Evolutionary conservation across 2,329 filamentous ascomycete genomes (phyloP).

Genomic region (Nannizziopsis arthrosporioides): DNA sequence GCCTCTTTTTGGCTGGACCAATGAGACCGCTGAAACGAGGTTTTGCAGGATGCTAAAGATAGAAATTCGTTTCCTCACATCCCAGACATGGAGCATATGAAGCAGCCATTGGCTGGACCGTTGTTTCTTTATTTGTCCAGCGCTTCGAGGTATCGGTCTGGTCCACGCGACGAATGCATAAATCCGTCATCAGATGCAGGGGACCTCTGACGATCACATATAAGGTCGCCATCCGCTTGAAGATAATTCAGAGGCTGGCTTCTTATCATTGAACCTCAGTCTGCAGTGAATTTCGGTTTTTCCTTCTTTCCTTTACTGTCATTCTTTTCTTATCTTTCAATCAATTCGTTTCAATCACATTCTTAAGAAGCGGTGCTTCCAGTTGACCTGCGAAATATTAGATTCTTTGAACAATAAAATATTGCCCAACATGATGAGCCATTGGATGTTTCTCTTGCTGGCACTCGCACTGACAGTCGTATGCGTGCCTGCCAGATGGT

Average conservation of each 20-base stretch:
- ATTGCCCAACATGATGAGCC: slow-evolving; percentile 16
- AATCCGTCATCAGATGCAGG: not conserved
- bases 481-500: slow-evolving; percentile 27
- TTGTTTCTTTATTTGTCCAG: slow-evolving; percentile 7
- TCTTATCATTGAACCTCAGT: not conserved
- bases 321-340: slow-evolving; percentile 12
- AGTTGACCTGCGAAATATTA: not conserved
- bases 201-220: slow-evolving; percentile 3
- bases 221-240: not conserved
- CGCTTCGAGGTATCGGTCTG: not conserved
- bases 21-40: not conserved
- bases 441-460: slow-evolving; percentile 22
- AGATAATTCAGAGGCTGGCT: not conserved
- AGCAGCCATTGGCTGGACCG: not conserved
- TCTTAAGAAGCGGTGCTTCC: slow-evolving; percentile 10
- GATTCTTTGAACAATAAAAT: not conserved
- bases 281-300: slow-evolving; percentile 9
- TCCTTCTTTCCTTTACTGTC: slow-evolving; percentile 12
- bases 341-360: slow-evolving; percentile 4
- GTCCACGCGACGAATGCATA: slow-evolving; percentile 1
- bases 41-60: slow-evolving; percentile 3
- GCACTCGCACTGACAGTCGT: slow-evolving; percentile 28
- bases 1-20: not conserved
- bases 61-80: not conserved
- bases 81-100: not conserved